phyloP scores from a whole-genome alignment of 805 yeast genomes.

The Zygosaccharomyces siamensis region DNA sequence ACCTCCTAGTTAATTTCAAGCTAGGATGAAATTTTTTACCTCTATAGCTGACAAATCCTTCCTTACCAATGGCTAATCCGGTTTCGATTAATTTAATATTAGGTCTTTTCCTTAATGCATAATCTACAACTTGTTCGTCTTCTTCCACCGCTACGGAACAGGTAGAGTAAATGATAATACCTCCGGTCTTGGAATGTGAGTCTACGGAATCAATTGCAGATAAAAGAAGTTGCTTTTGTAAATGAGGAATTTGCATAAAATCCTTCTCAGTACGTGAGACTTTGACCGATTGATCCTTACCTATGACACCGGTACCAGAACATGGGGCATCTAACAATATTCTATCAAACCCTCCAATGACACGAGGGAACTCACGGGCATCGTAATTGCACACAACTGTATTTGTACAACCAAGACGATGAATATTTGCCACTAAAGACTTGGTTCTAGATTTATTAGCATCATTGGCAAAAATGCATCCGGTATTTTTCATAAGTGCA shows the following conservation, averaged over 20 bases:
- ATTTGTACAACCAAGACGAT: constrained; percentile 93
- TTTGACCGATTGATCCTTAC: constrained; percentile 93
- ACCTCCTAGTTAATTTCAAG: constrained; percentile 80
- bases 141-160: constrained; percentile 98
- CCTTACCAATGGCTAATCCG: constrained; percentile 89
- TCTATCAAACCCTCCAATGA: constrained; percentile 97
- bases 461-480: constrained; percentile 95
- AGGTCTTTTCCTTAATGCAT: constrained; percentile 92
- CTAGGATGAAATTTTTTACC: constrained; percentile 85
- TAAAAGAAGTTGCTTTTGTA: constrained; percentile 87
- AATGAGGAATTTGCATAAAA: constrained; percentile 91
- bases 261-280: constrained; percentile 92
- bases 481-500: constrained; percentile 97
- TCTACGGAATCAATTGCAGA: constrained; percentile 98
- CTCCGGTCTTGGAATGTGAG: constrained; percentile 87
- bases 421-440: constrained; percentile 94
- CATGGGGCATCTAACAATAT: constrained; percentile 96
- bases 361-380: constrained; percentile 97
- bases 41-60: constrained; percentile 88
- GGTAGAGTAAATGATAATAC: constrained; percentile 91
- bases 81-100: constrained; percentile 92
- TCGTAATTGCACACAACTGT: constrained; percentile 96
- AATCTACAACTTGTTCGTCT: constrained; percentile 97
- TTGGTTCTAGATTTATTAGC: constrained; percentile 95
- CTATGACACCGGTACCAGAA: constrained; percentile 98